phyloP scores from a whole-genome alignment of 2,329 filamentous ascomycete genomes.

The Teratosphaeria epicoccoides region DNA sequence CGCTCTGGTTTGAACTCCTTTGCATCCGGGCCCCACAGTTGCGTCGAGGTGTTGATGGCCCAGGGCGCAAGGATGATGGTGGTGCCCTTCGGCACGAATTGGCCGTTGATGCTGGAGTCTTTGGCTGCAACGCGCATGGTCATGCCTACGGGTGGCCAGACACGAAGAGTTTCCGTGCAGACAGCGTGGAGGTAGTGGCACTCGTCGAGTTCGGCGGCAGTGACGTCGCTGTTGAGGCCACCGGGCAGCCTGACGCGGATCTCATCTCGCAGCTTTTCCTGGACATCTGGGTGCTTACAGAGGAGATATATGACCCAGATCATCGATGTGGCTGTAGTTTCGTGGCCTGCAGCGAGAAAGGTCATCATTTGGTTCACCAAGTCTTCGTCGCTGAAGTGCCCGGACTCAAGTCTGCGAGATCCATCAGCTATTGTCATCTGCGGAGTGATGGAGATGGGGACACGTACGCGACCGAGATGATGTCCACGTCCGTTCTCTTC shows the following conservation, averaged over 20 bases:
- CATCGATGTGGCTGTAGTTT: slow-evolving; percentile 45
- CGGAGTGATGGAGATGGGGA: neutral
- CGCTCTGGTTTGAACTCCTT: slow-evolving; percentile 66
- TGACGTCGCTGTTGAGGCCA: slow-evolving; percentile 32
- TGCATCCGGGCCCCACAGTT: slow-evolving; percentile 69
- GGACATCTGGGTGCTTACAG: slow-evolving; percentile 39
- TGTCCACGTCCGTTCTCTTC: slow-evolving; percentile 51
- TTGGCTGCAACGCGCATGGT: slow-evolving; percentile 56
- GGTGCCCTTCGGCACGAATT: slow-evolving; percentile 60
- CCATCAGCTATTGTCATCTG: neutral
- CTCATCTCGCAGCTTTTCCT: slow-evolving; percentile 40
- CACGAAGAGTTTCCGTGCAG: slow-evolving; percentile 64
- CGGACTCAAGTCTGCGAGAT: slow-evolving; percentile 48
- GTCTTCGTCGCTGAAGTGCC: slow-evolving; percentile 64
- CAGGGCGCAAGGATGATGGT: slow-evolving; percentile 52
- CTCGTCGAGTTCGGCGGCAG: slow-evolving; percentile 52
- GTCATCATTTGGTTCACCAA: slow-evolving; percentile 88
- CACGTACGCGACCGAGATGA: slow-evolving; percentile 58
- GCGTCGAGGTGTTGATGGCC: slow-evolving; percentile 58
- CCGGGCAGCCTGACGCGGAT: slow-evolving; percentile 38
- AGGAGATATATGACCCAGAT: slow-evolving; percentile 46
- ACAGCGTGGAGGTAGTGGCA: slow-evolving; percentile 74
- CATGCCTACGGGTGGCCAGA: slow-evolving; percentile 59
- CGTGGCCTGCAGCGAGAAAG: slow-evolving; percentile 62
- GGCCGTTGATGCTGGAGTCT: slow-evolving; percentile 55